Evolutionary conservation across 305 asterid species (phyloP).

Genomic region (Andrographis paniculata): DNA sequence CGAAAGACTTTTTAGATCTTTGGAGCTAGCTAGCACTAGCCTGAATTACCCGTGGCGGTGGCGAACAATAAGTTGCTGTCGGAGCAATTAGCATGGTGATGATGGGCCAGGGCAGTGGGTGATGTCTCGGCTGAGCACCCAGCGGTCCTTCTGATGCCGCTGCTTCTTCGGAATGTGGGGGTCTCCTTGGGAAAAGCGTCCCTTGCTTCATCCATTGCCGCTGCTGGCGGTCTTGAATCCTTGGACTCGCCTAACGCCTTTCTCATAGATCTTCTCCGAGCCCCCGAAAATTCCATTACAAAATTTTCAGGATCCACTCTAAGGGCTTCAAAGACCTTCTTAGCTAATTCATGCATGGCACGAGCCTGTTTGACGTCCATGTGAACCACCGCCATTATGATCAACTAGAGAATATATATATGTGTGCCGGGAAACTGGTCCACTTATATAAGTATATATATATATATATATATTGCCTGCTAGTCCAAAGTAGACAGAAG

Average conservation of each 20-base stretch:
- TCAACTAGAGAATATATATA: no score
- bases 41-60: no score
- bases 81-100: no score
- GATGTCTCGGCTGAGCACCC: not conserved
- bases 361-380: slow-evolving; percentile 54
- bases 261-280: slow-evolving; percentile 63
- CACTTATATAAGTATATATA: no score
- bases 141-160: slow-evolving; percentile 20
- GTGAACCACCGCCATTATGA: no score
- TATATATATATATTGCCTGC: no score
- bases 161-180: slow-evolving; percentile 7
- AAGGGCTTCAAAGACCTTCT: slow-evolving; percentile 59
- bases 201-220: slow-evolving; percentile 1
- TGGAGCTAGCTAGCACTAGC: no score
- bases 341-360: slow-evolving; percentile 67
- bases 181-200: not conserved
- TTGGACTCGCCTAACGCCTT: slow-evolving; percentile 28
- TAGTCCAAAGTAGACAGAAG: no score
- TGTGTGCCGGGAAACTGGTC: no score
- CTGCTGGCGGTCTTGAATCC: slow-evolving; percentile 7
- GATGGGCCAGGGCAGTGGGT: no score
- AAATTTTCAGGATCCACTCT: slow-evolving; percentile 56
- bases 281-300: slow-evolving; percentile 42
- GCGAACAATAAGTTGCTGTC: no score
- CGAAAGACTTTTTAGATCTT: no score